Base-by-base conservation (phyloP, 371 early-diverging fungal species). In the Dichotomocladium elegans region DNA sequence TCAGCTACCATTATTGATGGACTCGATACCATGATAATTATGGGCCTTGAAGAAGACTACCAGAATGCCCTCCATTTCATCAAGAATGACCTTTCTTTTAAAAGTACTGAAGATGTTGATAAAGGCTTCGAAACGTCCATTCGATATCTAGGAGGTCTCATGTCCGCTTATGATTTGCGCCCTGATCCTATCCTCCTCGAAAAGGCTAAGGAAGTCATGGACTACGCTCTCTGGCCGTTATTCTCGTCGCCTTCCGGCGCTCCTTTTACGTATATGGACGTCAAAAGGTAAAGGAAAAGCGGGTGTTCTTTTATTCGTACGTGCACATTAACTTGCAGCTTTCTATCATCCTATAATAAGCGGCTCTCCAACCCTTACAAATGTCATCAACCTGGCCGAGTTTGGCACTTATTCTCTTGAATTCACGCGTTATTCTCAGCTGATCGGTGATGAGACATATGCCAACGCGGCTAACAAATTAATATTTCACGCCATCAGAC, bases 361-460 rank as follows among this genome's bases (percentile, higher is more conserved):
- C 22, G 26, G 30, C 12, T 9, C 1, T 3, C 44, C 73, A 27
- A 40, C 47, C 3, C 30, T 31, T 15, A 61, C 64, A 15, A 48
- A 56, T 44, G 72, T 57, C 59, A 82, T 68, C 37, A 86, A 73
- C 14, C 45, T 95, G 12, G 94, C 96, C 1, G 95, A 95, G 60
- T 93, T 89, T 15, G 89, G 93, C 4, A 89, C 94, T 0, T 62
- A 96, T 35, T 79, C 93, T 48, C 60, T 98, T 17, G 98, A 98
- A 62, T 86, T 93, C 61, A 91, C 88, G 26, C 79, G 86, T 25
- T 65, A 97, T 27, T 79, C 84, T n/a, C 80, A 90, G 49, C 49
- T 95, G 19, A 92, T 91, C 3, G 82, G 82, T 1, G 70, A 90
- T 54, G 61, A 70, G 6, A 70, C 62, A 47, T 95, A 92, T 64